Base-by-base conservation (phyloP, 1,139 yeast species). In the Diutina mesorugosa region DNA sequence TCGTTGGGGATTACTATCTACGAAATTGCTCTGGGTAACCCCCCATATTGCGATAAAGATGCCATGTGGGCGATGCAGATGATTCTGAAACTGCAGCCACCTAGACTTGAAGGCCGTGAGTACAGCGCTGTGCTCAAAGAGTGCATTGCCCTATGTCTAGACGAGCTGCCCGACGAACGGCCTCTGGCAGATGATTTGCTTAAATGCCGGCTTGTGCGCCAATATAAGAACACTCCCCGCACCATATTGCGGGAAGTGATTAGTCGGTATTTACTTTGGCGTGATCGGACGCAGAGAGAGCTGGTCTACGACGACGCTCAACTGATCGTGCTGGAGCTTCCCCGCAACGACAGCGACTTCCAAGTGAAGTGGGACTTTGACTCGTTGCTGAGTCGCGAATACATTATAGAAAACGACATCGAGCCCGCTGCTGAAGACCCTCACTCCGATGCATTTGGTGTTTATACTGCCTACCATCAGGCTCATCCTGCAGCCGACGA, bases 1-100 rank as follows among this genome's bases (percentile, higher is more conserved):
- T 88, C 96, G 1, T 70, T 93, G 56, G 99, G 99, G 18, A 89
- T 95, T 58, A 93, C 99, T 0, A 77, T 90, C 8, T 95, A 85
- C 70, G 99, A 95, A 70, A 85, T 93, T 59, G 95, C 97, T 14
- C 91, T 98, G 0, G 99, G 99, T 0, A 90, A 90, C 63, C 99
- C 99, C 2, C 99, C 99, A 0, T 91, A 90, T 66, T 85, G 97
- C 63, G 98, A 93, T 61, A 90, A 89, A 63, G 99, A 93, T 65
- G 97, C 97, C 1, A 78, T 87, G 75, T 80, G 97, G 72, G 99
- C 97, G 1, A 88, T 95, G 89, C 93, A 90, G 67, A 73, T 93
- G 69, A 91, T 95, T 58, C 89, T 97, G 0, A 88, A 91, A 61
- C 89, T 88, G 63, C 89, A 91, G 55, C 99, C 99, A 6, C 96